These are phyloP conservation scores for Rosa multiflora DNA, from an alignment of 306 rosid genomes.

Conservation along the genomic window DNA sequence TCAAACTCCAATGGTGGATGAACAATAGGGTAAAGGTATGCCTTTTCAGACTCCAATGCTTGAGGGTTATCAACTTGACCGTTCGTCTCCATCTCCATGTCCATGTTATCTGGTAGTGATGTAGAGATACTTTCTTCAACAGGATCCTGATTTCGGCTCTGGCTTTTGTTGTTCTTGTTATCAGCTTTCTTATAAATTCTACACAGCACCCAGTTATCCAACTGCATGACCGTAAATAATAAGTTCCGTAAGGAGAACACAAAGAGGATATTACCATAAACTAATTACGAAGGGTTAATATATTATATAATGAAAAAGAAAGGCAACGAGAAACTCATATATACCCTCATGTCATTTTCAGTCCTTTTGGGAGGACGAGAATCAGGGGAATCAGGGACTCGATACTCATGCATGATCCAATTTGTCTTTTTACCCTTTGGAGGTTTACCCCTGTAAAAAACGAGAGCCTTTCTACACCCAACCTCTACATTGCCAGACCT, in stretches of 20 bases:
- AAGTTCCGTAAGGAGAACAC: background rate
- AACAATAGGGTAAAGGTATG: background rate
- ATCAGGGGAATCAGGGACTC: background rate
- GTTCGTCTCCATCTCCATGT: background rate
- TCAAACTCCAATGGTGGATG: conserved; percentile 1
- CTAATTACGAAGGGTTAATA: background rate
- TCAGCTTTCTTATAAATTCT: conserved; percentile 13
- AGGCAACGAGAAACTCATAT: background rate
- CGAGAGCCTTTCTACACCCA: conserved; percentile 18
- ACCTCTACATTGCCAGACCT: background rate
- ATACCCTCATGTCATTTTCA: conserved; percentile 24
- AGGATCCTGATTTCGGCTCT: background rate
- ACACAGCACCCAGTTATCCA: conserved; percentile 21
- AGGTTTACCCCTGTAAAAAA: conserved; percentile 24
- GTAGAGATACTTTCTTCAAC: background rate
- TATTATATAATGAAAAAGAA: background rate
- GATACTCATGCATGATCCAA: conserved; percentile 32
- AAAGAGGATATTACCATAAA: background rate
- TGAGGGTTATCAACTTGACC: background rate
- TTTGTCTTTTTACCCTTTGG: conserved; percentile 24
- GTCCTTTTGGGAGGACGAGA: background rate
- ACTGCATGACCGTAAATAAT: background rate
- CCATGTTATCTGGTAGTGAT: background rate
- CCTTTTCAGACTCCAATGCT: background rate
- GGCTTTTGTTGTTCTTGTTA: background rate